Evolutionary conservation across 139 green algal genomes (phyloP), one percentile per base, ranked within the genome.

Genomic region (Coccomyxa sp.): DNA sequence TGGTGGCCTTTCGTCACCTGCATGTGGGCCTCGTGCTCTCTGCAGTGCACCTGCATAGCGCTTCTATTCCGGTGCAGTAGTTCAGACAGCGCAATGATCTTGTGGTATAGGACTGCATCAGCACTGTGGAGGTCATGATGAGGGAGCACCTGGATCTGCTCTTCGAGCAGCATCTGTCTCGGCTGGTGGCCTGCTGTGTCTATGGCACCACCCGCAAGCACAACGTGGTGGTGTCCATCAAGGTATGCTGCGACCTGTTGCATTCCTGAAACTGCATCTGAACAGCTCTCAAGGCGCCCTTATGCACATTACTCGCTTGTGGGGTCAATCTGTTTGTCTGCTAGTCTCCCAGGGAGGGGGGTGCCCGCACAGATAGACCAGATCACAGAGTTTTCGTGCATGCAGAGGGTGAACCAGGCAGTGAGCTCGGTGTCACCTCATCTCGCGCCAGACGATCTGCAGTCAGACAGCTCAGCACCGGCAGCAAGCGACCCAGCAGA

Each of bases 141-240:
- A 29, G 29, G 31, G 40, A 78, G 27, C 55, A 82, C 33, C n/a
- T 82, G 58, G 71, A 82, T 27, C 40, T 82, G 40, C 39, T 81
- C 31, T 85, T 85, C 39, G 54, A 54, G 27, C 81, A 82, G 73
- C 81, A 85, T 68, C 41, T 79, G 58, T 76, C 78, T 14, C 68
- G 40, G 29, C 29, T 85, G 29, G 73, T 82, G 39, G 73, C 77
- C 54, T 82, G 76, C 76, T 78, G 64, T 70, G 36, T 85, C 6
- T 85, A 82, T 41, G 73, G 58, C 4, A 38, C 58, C 22, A 40
- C 64, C 38, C 73, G 68, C 7, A 68, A 33, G 10, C 44, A 71
- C 54, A 74, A 74, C 27, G 44, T 71, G 24, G 41, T 36, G 9
- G 7, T 77, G 34, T 58, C 79, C 22, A 76, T 83, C 41, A 75